phyloP scores from a whole-genome alignment of 805 yeast genomes.

The Ogataea polymorpha region DNA sequence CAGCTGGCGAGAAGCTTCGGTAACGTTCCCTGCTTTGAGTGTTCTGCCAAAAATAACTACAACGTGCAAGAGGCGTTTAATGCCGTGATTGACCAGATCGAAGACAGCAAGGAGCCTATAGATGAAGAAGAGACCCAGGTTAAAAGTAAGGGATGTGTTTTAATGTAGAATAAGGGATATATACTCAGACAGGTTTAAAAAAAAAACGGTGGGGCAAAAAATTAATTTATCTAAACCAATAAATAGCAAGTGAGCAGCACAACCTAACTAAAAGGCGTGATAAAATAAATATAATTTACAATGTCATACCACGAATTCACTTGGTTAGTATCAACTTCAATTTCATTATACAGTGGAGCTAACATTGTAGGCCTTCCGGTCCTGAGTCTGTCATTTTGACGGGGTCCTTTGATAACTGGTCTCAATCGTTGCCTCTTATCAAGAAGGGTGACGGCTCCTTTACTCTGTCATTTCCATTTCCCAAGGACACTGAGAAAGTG shows the following conservation, averaged over 20 bases:
- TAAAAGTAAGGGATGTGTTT: conserved; percentile 12
- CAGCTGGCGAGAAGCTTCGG: conserved; percentile 42
- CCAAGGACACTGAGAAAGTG: conserved; percentile 24
- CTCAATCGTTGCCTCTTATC: conserved; percentile 44
- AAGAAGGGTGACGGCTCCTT: conserved; percentile 39
- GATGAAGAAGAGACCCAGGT: conserved; percentile 5
- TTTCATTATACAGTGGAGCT: background rate
- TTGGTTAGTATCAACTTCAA: conserved; percentile 22
- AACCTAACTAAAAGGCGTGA: conserved; percentile 2
- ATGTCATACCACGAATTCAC: conserved; percentile 27
- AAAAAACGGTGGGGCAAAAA: conserved; percentile 8
- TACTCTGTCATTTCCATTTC: conserved; percentile 31
- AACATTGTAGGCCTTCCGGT: conserved; percentile 32
- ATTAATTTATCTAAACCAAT: conserved; percentile 19
- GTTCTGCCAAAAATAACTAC: conserved; percentile 45
- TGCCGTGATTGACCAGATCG: conserved; percentile 57
- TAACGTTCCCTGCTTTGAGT: conserved; percentile 43
- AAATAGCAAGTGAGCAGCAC: conserved; percentile 10
- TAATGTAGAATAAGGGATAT: conserved; percentile 6
- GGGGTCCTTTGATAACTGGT: conserved; percentile 60
- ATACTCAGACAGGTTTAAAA: conserved; percentile 1
- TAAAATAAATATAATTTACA: conserved; percentile 20
- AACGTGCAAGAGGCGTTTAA: conserved; percentile 55
- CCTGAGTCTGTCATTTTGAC: conserved; percentile 49
- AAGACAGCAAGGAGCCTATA: conserved; percentile 26